Percentiles rank a stretch among this genome's conserved stretches.
Conservation (phyloP, 1,139 yeast genomes). For the Schizosaccharomyces versatilis region DNA sequence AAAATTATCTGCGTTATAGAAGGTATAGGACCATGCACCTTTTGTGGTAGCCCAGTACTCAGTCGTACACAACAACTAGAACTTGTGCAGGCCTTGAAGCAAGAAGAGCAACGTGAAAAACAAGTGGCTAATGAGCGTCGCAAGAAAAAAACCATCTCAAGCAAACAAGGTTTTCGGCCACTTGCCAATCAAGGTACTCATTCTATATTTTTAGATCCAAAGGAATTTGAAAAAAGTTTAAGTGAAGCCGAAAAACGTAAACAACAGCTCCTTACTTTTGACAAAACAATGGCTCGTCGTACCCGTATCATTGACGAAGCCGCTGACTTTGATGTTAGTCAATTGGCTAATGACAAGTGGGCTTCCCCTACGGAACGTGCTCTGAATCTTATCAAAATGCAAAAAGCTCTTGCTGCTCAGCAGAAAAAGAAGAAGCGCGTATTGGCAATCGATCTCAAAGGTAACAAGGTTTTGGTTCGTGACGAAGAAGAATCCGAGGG, state of each 20-base stretch:
- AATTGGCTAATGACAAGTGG: conserved; percentile 40
- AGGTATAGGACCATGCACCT: conserved; percentile 57
- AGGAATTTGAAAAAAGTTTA: conserved; percentile 22
- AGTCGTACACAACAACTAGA: conserved; percentile 7
- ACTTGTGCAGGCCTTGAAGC: conserved; percentile 6
- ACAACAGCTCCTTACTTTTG: conserved; percentile 38
- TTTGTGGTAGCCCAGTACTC: conserved; percentile 6
- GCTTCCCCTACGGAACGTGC: conserved; percentile 79
- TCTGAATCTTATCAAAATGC: conserved; percentile 56
- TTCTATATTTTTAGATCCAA: conserved; percentile 6
- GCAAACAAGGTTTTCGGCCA: neutral
- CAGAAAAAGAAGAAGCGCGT: conserved; percentile 8
- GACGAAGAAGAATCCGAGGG: conserved; percentile 4
- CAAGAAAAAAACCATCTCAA: neutral
- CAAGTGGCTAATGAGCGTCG: conserved; percentile 5
- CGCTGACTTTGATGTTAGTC: conserved; percentile 51
- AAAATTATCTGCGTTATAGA: conserved; percentile 76
- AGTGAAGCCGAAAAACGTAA: conserved; percentile 10
- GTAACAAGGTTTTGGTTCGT: conserved; percentile 5
- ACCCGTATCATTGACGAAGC: conserved; percentile 86
- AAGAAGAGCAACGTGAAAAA: conserved; percentile 6
- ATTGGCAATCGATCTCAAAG: conserved; percentile 7
- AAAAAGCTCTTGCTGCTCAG: conserved; percentile 28
- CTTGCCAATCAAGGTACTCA: neutral
- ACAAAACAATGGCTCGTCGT: conserved; percentile 69